Conservation (phyloP, 768 basidiomycete genomes). For the Rhodotorula diobovata region DNA sequence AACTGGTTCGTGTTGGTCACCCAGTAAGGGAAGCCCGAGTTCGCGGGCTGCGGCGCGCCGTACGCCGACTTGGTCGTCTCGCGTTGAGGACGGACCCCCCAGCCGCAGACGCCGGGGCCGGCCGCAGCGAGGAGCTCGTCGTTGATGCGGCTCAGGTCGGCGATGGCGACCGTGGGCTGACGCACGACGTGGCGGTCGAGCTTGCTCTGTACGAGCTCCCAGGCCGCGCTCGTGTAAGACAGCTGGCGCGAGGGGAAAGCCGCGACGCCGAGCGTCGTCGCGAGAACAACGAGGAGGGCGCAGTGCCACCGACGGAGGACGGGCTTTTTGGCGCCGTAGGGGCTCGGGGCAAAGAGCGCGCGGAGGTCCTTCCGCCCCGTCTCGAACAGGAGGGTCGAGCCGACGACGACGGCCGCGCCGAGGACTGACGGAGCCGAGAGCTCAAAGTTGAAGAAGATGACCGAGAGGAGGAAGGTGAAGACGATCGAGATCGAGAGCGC, state of each 20-base stretch:
- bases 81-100: slow-evolving; percentile 11
- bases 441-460: slow-evolving; percentile 35
- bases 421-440: slow-evolving; percentile 19
- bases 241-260: slow-evolving; percentile 19
- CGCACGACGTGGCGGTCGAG: not conserved
- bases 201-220: slow-evolving; percentile 19
- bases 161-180: slow-evolving; percentile 21
- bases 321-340: slow-evolving; percentile 1
- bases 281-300: slow-evolving; percentile 18
- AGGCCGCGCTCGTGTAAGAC: slow-evolving; percentile 25
- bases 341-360: not conserved
- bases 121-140: slow-evolving; percentile 5
- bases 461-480: slow-evolving; percentile 37
- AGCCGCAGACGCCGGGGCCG: slow-evolving; percentile 4
- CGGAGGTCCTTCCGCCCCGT: slow-evolving; percentile 7
- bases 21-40: slow-evolving; percentile 30
- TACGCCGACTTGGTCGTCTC: slow-evolving; percentile 22
- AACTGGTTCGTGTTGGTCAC: slow-evolving; percentile 33
- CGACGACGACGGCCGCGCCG: slow-evolving; percentile 29
- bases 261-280: slow-evolving; percentile 5
- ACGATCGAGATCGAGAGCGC: slow-evolving; percentile 37
- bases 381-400: slow-evolving; percentile 13
- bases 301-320: slow-evolving; percentile 23
- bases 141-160: slow-evolving; percentile 30
- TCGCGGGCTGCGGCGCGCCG: not conserved